Base-by-base conservation (phyloP, 768 basidiomycete genomes). In the Brasilioporus rufonigricans region DNA sequence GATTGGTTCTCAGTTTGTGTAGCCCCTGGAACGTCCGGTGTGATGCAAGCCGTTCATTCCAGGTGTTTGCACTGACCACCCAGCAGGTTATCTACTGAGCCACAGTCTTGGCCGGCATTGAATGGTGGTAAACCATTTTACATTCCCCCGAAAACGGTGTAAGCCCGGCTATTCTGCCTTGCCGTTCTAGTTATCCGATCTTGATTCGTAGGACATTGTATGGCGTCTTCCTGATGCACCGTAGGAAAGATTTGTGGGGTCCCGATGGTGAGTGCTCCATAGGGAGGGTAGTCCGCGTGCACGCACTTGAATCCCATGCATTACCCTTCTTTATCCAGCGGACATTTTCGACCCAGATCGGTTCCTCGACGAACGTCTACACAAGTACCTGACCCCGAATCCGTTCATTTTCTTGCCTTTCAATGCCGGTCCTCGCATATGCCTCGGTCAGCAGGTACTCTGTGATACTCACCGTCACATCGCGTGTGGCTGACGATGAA, bases 281-380 rank as follows among this genome's bases (percentile, higher is more conserved):
- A 5, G 27, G 27, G 27, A 29, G 9, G n/a, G n/a, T n/a, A n/a
- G n/a, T n/a, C n/a, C n/a, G n/a, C n/a, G n/a, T n/a, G n/a, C n/a
- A n/a, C n/a, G n/a, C n/a, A n/a, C n/a, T n/a, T n/a, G n/a, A n/a
- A n/a, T n/a, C n/a, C n/a, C n/a, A n/a, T n/a, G n/a, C n/a, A n/a
- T n/a, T n/a, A n/a, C n/a, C n/a, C n/a, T n/a, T n/a, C n/a, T n/a
- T 38, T 40, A 32, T 24, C 10, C 44, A 69, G 68, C 64, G 82
- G n/a, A n/a, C n/a, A n/a, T n/a, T n/a, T n/a, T n/a, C n/a, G n/a
- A n/a, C n/a, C n/a, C n/a, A n/a, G n/a, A 85, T 59, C 74, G 86
- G 14, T 88, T 83, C 74, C 65, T 86, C 44, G 85, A 87, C 53
- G 75, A 77, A 13, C 73, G 85, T 29, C 59, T 82, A 9, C 74